These are phyloP conservation scores for Phaeolepiota aurea DNA, from an alignment of 768 basidiomycete genomes.

Conservation along the genomic window DNA sequence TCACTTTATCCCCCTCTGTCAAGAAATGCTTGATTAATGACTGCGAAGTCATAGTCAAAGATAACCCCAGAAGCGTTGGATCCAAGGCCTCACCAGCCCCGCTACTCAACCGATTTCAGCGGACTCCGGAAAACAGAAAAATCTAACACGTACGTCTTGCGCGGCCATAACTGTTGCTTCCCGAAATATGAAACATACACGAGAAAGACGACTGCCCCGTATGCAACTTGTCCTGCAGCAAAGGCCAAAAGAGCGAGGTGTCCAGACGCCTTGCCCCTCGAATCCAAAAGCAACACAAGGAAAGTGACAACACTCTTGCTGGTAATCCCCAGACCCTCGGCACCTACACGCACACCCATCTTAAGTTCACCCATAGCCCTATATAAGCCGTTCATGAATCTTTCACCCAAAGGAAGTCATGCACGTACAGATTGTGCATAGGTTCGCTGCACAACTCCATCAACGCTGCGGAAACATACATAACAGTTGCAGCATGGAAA, in stretches of 20 bases:
- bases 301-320: conserved; percentile 70
- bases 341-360: conserved; percentile 67
- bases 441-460: conserved; percentile 81
- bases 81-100: conserved; percentile 14
- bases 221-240: conserved; percentile 76
- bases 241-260: conserved; percentile 71
- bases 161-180: conserved; percentile 21
- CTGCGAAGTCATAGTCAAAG: conserved; percentile 80
- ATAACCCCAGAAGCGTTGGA: conserved; percentile 47
- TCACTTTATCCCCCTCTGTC: conserved; percentile 91
- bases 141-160: conserved; percentile 9
- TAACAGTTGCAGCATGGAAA: conserved; percentile 51
- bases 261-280: conserved; percentile 20
- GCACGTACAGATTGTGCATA: conserved; percentile 58
- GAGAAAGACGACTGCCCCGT: conserved; percentile 48
- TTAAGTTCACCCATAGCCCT: conserved; percentile 63
- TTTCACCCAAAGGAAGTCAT: conserved; percentile 2
- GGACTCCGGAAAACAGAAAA: not conserved
- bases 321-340: conserved; percentile 81
- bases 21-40: conserved; percentile 90
- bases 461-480: conserved; percentile 71
- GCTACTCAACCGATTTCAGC: conserved; percentile 7
- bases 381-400: conserved; percentile 2
- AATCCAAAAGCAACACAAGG: conserved; percentile 47
- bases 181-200: conserved; percentile 46